A percentile compares a stretch with the other conserved stretches of the same genome.
Conservation (phyloP, 495 filamentous ascomycete species). For the Apiosordaria backusii region DNA sequence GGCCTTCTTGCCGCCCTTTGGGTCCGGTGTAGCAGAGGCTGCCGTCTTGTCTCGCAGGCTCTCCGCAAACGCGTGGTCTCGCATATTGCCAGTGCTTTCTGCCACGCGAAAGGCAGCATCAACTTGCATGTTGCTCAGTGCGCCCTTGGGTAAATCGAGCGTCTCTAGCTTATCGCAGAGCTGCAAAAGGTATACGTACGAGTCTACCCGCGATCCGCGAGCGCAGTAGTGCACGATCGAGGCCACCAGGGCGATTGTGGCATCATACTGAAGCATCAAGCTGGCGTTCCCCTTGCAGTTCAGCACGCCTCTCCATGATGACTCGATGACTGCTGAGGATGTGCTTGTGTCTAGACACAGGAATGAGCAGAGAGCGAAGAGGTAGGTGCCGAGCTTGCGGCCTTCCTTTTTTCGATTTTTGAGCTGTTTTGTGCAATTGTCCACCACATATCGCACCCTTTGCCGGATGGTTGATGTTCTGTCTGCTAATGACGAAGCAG, state of each 20-base stretch:
- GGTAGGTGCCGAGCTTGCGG: constrained; percentile 27
- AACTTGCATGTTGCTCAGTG: constrained; percentile 23
- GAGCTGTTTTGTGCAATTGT: constrained; percentile 15
- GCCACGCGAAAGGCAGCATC: constrained; percentile 41
- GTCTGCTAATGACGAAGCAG: not conserved
- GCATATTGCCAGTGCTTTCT: constrained; percentile 40
- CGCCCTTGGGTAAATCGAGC: constrained; percentile 18
- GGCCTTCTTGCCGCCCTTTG: not conserved
- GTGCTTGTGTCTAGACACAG: constrained; percentile 15
- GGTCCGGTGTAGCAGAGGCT: constrained; percentile 1
- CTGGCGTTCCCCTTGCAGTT: constrained; percentile 8
- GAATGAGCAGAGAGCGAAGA: constrained; percentile 28
- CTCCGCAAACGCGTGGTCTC: constrained; percentile 44
- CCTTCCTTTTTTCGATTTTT: constrained; percentile 8
- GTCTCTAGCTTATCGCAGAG: constrained; percentile 29
- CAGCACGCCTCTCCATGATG: constrained; percentile 20
- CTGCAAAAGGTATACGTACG: constrained; percentile 20
- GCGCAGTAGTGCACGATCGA: constrained; percentile 25
- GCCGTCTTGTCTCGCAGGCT: constrained; percentile 21
- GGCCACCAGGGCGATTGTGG: constrained; percentile 23
- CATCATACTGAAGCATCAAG: constrained; percentile 26
- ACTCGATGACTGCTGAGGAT: constrained; percentile 8
- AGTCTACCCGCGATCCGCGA: constrained; percentile 15
- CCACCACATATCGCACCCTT: constrained; percentile 23
- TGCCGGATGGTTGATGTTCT: constrained; percentile 11